These are phyloP conservation scores for Phytophthora tentaculata DNA, from an alignment of 352 stramenopile species.

Conservation along the genomic window DNA sequence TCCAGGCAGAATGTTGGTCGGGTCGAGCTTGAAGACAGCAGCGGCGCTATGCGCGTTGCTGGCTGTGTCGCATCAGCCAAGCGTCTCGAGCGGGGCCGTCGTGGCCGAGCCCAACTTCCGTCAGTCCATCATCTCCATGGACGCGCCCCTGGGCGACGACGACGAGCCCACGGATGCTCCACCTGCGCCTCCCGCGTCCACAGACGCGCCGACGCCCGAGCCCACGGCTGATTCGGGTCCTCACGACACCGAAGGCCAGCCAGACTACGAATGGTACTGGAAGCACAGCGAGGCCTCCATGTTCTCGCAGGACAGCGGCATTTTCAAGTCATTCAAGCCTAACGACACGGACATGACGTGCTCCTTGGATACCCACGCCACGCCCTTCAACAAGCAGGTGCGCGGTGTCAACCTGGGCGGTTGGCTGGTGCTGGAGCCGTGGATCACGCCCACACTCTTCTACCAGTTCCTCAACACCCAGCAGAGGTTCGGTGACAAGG, in stretches of 20 bases:
- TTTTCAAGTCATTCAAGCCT: conserved; percentile 68
- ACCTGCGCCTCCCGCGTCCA: background rate
- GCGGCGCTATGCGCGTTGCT: conserved; percentile 31
- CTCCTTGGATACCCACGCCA: conserved; percentile 68
- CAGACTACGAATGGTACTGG: conserved; percentile 72
- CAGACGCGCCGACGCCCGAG: conserved; percentile 5
- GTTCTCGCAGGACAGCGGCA: conserved; percentile 50
- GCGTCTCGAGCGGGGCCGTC: conserved; percentile 3
- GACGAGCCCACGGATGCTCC: conserved; percentile 18
- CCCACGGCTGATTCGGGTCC: conserved; percentile 18
- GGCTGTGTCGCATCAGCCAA: conserved; percentile 23
- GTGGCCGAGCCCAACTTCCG: background rate
- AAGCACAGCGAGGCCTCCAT: conserved; percentile 61
- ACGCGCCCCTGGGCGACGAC: conserved; percentile 21
- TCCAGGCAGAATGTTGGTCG: conserved; percentile 30
- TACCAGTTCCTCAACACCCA: conserved; percentile 94
- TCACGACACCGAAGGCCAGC: conserved; percentile 23
- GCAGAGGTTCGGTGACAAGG: conserved; percentile 73
- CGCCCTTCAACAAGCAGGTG: conserved; percentile 56
- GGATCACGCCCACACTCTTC: conserved; percentile 96
- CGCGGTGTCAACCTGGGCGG: conserved; percentile 94
- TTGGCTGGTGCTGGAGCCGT: conserved; percentile 97
- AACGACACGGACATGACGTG: conserved; percentile 75
- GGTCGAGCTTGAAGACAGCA: conserved; percentile 25
- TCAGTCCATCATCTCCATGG: conserved; percentile 8